A percentile compares a stretch with the other conserved stretches of the same genome.
Conservation (phyloP, 345 rosid species). For the Erysimum cheiranthoides region DNA sequence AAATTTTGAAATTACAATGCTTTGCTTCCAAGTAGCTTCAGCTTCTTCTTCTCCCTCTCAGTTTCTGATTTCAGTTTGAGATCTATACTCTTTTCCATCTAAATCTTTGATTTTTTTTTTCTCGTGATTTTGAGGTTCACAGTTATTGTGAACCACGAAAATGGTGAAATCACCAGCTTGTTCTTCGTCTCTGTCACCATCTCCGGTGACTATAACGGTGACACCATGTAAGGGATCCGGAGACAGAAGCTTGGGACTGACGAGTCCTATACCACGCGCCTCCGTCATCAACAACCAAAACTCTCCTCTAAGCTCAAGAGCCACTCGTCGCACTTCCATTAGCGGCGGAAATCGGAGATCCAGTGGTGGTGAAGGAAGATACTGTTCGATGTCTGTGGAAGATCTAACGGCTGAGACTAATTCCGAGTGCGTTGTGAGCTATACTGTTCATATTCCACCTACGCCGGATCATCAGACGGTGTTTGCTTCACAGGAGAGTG, state of each 20-base stretch:
- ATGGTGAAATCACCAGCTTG: constrained; percentile 61
- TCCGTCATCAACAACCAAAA: constrained; percentile 61
- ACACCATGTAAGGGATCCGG: constrained; percentile 75
- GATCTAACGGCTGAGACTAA: constrained; percentile 51
- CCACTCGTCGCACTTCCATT: constrained; percentile 49
- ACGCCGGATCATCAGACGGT: constrained; percentile 79
- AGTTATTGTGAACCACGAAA: not conserved
- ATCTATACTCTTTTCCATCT: constrained; percentile 13
- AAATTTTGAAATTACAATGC: constrained; percentile 35
- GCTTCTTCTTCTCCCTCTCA: constrained; percentile 14
- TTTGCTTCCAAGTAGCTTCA: constrained; percentile 39
- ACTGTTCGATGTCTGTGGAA: constrained; percentile 59
- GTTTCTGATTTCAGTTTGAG: not conserved
- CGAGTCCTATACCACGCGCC: constrained; percentile 71
- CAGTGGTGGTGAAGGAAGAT: constrained; percentile 60
- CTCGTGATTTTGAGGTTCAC: not conserved
- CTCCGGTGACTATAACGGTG: constrained; percentile 78
- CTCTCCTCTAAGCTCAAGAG: constrained; percentile 63
- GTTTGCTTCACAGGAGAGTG: constrained; percentile 59
- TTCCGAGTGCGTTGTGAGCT: constrained; percentile 59
- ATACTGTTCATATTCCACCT: constrained; percentile 80
- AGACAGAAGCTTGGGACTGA: constrained; percentile 67
- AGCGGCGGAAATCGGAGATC: constrained; percentile 53
- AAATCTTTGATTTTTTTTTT: not conserved
- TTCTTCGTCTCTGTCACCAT: constrained; percentile 54